Evolutionary conservation across 495 filamentous ascomycete species (phyloP).

Genomic region (Penicillium longicatenatum): DNA sequence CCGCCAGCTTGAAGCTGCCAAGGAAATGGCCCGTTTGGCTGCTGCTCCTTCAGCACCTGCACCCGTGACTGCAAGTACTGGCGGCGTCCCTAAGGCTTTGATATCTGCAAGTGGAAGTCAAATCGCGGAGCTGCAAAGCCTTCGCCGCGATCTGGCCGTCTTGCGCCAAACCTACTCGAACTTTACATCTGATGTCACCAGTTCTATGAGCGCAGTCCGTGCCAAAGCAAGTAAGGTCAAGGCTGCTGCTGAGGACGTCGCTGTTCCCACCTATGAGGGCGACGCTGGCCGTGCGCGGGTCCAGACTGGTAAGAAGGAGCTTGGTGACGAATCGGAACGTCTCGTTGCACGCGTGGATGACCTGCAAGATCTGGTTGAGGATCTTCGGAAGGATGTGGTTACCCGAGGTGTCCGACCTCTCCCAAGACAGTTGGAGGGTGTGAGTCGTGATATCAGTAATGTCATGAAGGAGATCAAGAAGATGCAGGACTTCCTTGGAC

Average conservation of each 20-base stretch:
- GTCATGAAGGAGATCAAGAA: constrained; percentile 89
- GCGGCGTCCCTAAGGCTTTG: constrained; percentile 18
- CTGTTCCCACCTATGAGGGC: constrained; percentile 63
- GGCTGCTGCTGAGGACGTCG: constrained; percentile 65
- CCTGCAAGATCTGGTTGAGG: constrained; percentile 93
- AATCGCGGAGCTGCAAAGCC: constrained; percentile 71
- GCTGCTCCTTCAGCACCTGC: constrained; percentile 58
- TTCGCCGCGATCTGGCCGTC: constrained; percentile 90
- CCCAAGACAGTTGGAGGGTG: constrained; percentile 84
- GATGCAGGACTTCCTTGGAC: constrained; percentile 87
- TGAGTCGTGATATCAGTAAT: constrained; percentile 80
- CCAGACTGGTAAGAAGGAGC: constrained; percentile 77
- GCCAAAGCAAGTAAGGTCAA: constrained; percentile 81
- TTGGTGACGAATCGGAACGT: constrained; percentile 81
- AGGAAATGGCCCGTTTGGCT: constrained; percentile 83
- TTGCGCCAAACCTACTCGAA: constrained; percentile 90
- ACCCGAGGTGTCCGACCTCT: constrained; percentile 87
- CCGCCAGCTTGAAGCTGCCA: constrained; percentile 85
- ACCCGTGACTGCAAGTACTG: constrained; percentile 23
- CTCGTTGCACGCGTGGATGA: constrained; percentile 92
- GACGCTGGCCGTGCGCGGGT: constrained; percentile 82
- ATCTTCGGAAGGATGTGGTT: constrained; percentile 96
- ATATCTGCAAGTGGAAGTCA: constrained; percentile 53
- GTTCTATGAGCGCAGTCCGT: constrained; percentile 80
- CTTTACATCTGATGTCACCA: constrained; percentile 84